phyloP scores from a whole-genome alignment of 1,139 yeast species.

The Candida albicans region DNA sequence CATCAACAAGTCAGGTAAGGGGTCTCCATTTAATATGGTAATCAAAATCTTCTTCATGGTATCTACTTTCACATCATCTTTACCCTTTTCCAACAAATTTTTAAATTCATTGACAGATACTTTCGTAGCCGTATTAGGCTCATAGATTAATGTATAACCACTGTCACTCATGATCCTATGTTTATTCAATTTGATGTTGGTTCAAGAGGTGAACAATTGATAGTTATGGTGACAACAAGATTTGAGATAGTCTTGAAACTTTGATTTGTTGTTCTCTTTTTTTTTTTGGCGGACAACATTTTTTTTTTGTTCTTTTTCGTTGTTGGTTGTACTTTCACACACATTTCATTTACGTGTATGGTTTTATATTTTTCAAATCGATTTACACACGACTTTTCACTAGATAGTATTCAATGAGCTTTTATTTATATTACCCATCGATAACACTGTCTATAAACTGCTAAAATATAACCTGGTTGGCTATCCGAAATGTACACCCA shows the following conservation, averaged over 20 bases:
- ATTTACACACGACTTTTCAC: not conserved
- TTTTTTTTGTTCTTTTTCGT: not conserved
- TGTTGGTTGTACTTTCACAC: not conserved
- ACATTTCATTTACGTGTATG: not conserved
- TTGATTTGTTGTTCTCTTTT: not conserved
- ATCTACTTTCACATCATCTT: conserved; percentile 82
- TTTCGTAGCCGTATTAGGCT: conserved; percentile 70
- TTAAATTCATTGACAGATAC: conserved; percentile 77
- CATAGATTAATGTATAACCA: conserved; percentile 75
- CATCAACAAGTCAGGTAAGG: conserved; percentile 94
- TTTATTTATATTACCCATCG: too few species aligned
- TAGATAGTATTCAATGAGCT: too few species aligned
- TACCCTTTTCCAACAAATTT: conserved; percentile 81
- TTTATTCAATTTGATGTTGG: conserved; percentile 3
- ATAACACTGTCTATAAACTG: too few species aligned
- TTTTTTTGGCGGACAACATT: not conserved
- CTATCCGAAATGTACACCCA: too few species aligned
- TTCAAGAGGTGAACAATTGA: not conserved
- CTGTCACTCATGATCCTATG: conserved; percentile 39
- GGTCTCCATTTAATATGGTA: conserved; percentile 89
- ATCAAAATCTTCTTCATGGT: conserved; percentile 88
- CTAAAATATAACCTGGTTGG: too few species aligned
- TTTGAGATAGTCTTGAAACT: not conserved
- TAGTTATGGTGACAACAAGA: not conserved
- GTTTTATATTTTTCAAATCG: not conserved